Evolutionary conservation across 2,329 filamentous ascomycete genomes (phyloP).

Genomic region (Grosmannia clavigera): DNA sequence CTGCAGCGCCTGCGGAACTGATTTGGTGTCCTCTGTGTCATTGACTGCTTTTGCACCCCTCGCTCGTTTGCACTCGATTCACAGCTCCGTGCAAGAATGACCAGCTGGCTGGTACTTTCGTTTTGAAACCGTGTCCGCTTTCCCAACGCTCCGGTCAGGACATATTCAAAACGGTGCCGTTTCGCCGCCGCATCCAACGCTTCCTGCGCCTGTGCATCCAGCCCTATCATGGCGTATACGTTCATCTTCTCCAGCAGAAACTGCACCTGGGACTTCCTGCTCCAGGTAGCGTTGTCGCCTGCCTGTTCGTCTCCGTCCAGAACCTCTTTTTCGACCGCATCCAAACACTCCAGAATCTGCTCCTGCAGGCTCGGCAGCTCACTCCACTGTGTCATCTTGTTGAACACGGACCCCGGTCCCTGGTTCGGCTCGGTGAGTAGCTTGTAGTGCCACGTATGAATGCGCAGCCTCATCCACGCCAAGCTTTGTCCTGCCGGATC

Average conservation of each 20-base stretch:
- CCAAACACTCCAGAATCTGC: conserved; percentile 30
- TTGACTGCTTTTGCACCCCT: conserved; percentile 12
- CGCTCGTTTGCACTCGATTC: conserved; percentile 11
- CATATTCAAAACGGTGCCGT: conserved; percentile 64
- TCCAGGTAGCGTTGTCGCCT: conserved; percentile 19
- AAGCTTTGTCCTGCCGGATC: conserved; percentile 21
- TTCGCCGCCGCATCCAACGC: conserved; percentile 57
- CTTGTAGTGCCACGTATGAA: conserved; percentile 58
- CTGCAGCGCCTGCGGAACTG: conserved; percentile 54
- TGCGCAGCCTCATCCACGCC: conserved; percentile 54
- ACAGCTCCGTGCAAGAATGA: conserved; percentile 56
- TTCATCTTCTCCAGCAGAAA: conserved; percentile 75
- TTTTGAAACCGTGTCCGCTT: conserved; percentile 75
- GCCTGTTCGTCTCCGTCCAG: neutral
- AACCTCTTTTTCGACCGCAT: conserved; percentile 27
- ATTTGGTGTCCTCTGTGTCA: neutral
- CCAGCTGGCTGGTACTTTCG: conserved; percentile 72
- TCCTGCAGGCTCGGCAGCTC: conserved; percentile 45
- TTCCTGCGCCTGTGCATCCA: conserved; percentile 61
- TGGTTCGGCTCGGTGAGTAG: conserved; percentile 45
- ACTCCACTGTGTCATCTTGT: conserved; percentile 44
- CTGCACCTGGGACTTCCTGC: conserved; percentile 42
- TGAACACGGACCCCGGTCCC: conserved; percentile 40
- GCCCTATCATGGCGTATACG: conserved; percentile 71
- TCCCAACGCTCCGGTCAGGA: conserved; percentile 73